phyloP scores from a whole-genome alignment of 768 basidiomycete species.

The Kwoniella europaea region DNA sequence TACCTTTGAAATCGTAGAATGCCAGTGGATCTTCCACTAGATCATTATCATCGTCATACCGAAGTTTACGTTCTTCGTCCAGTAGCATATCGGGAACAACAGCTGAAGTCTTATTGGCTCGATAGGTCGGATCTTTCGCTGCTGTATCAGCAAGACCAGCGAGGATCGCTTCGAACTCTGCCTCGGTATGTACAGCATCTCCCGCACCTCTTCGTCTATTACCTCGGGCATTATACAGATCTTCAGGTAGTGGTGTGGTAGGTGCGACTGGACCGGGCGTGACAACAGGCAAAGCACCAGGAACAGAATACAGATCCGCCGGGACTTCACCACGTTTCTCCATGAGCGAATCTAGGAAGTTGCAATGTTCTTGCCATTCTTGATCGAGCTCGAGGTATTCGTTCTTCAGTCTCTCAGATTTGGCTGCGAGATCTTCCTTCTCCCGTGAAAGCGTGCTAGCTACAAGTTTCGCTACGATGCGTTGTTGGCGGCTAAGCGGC shows the following conservation, averaged over 20 bases:
- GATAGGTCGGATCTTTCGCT: conserved; percentile 82
- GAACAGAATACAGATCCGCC: conserved; percentile 39
- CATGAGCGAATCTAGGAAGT: conserved; percentile 39
- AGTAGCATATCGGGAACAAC: conserved; percentile 80
- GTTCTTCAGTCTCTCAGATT: conserved; percentile 22
- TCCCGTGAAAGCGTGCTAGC: conserved; percentile 23
- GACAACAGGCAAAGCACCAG: conserved; percentile 35
- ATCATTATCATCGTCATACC: conserved; percentile 84
- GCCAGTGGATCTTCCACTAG: conserved; percentile 74
- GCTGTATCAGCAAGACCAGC: conserved; percentile 92
- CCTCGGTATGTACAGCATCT: conserved; percentile 89
- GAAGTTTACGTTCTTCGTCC: conserved; percentile 23
- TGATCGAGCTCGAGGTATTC: conserved; percentile 43
- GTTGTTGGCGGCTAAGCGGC: conserved; percentile 15
- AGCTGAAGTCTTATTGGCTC: conserved; percentile 84
- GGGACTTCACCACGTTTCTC: conserved; percentile 47
- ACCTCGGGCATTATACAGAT: conserved; percentile 38
- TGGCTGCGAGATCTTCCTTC: conserved; percentile 11
- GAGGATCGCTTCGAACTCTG: conserved; percentile 97
- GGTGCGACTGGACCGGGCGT: conserved; percentile 39
- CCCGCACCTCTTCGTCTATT: conserved; percentile 61
- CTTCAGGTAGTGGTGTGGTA: conserved; percentile 40
- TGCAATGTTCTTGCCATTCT: conserved; percentile 47
- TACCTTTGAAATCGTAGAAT: conserved; percentile 72
- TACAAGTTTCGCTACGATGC: conserved; percentile 16